Conservation (phyloP, 2,329 filamentous ascomycete species). For the Pseudophaeomoniella oleicola region DNA sequence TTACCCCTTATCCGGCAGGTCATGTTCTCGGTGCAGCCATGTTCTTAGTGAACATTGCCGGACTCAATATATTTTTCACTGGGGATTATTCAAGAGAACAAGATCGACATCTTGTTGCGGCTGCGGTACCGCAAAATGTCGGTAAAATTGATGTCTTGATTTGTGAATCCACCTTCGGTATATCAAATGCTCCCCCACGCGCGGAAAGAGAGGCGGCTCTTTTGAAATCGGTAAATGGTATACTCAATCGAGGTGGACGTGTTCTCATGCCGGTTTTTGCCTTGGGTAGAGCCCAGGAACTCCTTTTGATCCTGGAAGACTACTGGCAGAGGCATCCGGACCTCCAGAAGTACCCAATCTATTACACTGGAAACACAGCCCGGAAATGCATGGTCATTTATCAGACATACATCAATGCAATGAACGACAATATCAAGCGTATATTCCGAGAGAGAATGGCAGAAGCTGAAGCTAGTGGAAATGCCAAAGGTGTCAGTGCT, state of each 20-base stretch:
- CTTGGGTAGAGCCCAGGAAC: slow-evolving; percentile 80
- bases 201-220: slow-evolving; percentile 82
- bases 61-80: slow-evolving; percentile 92
- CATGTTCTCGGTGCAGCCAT: slow-evolving; percentile 97
- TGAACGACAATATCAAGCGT: slow-evolving; percentile 98
- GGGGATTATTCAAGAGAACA: slow-evolving; percentile 95
- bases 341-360: slow-evolving; percentile 83
- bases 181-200: slow-evolving; percentile 82
- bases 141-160: slow-evolving; percentile 85
- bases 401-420: slow-evolving; percentile 92
- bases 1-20: slow-evolving; percentile 91
- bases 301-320: slow-evolving; percentile 88
- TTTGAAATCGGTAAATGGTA: slow-evolving; percentile 87
- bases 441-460: slow-evolving; percentile 89
- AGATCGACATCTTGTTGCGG: slow-evolving; percentile 88
- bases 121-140: slow-evolving; percentile 72
- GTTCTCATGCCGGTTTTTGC: slow-evolving; percentile 94
- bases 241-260: slow-evolving; percentile 80
- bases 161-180: slow-evolving; percentile 93
- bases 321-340: slow-evolving; percentile 88
- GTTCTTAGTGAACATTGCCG: slow-evolving; percentile 95
- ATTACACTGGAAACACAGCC: slow-evolving; percentile 91
- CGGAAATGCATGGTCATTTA: slow-evolving; percentile 98
- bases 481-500: slow-evolving; percentile 49
- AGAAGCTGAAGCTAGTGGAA: slow-evolving; percentile 69